Evolutionary conservation across 257 asterid genomes (phyloP).

Genomic region (Nicotiana paniculata): DNA sequence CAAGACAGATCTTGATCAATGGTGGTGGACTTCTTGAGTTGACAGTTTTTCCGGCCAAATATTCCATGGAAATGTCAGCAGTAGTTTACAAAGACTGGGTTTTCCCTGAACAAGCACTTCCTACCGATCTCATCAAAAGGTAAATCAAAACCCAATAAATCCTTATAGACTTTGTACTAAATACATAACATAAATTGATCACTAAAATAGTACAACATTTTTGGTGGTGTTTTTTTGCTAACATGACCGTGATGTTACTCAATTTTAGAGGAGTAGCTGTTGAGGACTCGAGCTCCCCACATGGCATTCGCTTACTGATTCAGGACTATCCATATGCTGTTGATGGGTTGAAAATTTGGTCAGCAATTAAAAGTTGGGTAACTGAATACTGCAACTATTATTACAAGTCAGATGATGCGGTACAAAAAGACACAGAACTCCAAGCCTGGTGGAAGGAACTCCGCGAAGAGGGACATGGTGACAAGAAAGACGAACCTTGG

Average conservation of each 20-base stretch:
- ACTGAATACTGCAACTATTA: conserved; percentile 54
- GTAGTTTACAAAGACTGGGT: conserved; percentile 23
- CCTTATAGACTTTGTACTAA: neutral
- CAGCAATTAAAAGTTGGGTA: conserved; percentile 71
- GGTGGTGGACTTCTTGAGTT: conserved; percentile 19
- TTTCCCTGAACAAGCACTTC: conserved; percentile 32
- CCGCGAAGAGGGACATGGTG: conserved; percentile 63
- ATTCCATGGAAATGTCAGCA: conserved; percentile 27
- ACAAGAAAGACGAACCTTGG: conserved; percentile 64
- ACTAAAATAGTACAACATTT: neutral
- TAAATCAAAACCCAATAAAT: neutral
- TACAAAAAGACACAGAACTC: conserved; percentile 50
- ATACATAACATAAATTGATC: neutral
- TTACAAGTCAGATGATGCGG: conserved; percentile 42
- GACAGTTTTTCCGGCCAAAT: conserved; percentile 18
- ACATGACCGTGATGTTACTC: neutral
- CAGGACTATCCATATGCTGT: conserved; percentile 80
- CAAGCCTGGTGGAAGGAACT: conserved; percentile 84
- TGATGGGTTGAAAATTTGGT: conserved; percentile 80
- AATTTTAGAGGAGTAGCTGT: conserved; percentile 57
- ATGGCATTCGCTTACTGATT: conserved; percentile 58
- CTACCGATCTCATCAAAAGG: conserved; percentile 34
- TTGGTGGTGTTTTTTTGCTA: neutral
- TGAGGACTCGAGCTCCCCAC: conserved; percentile 43
- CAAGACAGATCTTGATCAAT: conserved; percentile 20